Base-by-base conservation (phyloP, 129 eudicot species). In the Kitagawia praeruptora region DNA sequence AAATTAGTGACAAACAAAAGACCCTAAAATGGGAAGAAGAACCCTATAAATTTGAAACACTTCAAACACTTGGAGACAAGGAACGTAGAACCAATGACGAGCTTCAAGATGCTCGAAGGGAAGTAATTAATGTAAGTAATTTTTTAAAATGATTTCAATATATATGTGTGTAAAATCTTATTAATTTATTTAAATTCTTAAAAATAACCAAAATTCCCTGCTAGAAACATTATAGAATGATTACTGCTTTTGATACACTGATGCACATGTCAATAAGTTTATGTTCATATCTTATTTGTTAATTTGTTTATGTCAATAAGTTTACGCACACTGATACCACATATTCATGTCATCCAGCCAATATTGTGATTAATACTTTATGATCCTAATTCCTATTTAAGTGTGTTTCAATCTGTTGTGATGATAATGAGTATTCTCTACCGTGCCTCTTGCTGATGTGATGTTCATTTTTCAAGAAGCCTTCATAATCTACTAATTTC, bases 1-100 rank as follows among this genome's bases (percentile, higher is more conserved):
- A 91, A 63, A 80, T 93, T 28, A 91, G 88, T 75, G 81, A 85
- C 66, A 93, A 87, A 78, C 98, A 91, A 82, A 76, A 81, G 79
- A 81, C 89, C 44, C 79, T 91, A 40, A 81, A 76, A 51, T 91
- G 89, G 18, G 93, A 87, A 75, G 78, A 75, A 16, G 78, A 75
- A 31, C 54, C 53, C 16, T 58, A 75, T 23, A 13, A 28, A 47
- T 19, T 48, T 23, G 78, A 46, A 75, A 21, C 78, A 25, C 27
- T 75, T 48, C 64, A 75, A 48, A 7, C 79, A 8, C 46, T 76
- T 51, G 45, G 18, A 3, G 67, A 31, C 42, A 51, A 76, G 45
- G 64, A 76, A 38, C 46, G 79, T 21, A 49, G 54, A 76, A 47
- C 46, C 45, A 76, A 48, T 51, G 67, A 51, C 38, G 79, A 76